These are phyloP conservation scores for Sarocladium kiliense DNA, from an alignment of 2,329 filamentous ascomycete species.

Conservation along the genomic window DNA sequence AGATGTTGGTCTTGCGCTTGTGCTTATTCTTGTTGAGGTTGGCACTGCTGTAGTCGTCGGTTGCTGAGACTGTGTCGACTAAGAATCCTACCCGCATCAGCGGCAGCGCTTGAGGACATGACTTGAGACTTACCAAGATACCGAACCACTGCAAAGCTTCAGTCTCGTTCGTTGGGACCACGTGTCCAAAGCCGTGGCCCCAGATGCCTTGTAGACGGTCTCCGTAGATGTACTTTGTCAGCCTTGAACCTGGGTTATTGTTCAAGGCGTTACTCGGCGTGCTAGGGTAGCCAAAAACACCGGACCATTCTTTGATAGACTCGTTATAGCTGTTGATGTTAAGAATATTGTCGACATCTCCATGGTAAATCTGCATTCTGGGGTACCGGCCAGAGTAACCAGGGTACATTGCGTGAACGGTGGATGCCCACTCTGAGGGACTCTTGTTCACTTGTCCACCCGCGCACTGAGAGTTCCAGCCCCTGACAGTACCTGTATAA, in stretches of 20 bases:
- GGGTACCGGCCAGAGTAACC: conserved; percentile 45
- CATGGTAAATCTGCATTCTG: conserved; percentile 54
- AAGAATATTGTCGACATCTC: conserved; percentile 44
- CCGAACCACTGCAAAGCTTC: conserved; percentile 21
- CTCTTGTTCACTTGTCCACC: conserved; percentile 37
- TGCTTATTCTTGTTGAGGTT: background rate
- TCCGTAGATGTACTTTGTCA: conserved; percentile 27
- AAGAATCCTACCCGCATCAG: background rate
- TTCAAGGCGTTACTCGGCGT: conserved; percentile 20
- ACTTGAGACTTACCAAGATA: conserved; percentile 10
- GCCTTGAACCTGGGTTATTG: conserved; percentile 23
- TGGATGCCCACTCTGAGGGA: conserved; percentile 41
- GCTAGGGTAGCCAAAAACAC: conserved; percentile 36
- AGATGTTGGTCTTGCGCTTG: background rate
- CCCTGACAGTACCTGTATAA: conserved; percentile 32
- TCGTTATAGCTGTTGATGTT: conserved; percentile 50
- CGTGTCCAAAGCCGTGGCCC: conserved; percentile 25
- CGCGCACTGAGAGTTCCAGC: conserved; percentile 49
- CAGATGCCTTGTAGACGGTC: conserved; percentile 26
- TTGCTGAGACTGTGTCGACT: background rate
- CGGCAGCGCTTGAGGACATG: too few relatives aligned
- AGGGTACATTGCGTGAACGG: conserved; percentile 41
- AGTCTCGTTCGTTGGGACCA: conserved; percentile 24
- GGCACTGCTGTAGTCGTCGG: background rate
- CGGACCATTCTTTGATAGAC: conserved; percentile 51